Percentiles rank a stretch among this genome's conserved stretches.
These are phyloP conservation scores for Annulohypoxylon stygium DNA, from an alignment of 495 filamentous ascomycete genomes.

Conservation along the genomic window DNA sequence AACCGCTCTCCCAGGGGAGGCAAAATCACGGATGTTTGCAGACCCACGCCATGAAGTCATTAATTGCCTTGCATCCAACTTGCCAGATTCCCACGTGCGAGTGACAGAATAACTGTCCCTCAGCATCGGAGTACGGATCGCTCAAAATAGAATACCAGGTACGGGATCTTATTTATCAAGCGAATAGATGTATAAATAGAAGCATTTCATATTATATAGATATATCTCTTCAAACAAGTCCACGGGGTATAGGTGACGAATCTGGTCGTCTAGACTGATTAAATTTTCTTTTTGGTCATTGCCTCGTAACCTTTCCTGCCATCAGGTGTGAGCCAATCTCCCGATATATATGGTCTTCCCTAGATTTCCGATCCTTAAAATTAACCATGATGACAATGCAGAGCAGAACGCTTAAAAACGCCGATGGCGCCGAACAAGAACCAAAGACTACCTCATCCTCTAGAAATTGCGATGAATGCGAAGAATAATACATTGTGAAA, in stretches of 20 bases:
- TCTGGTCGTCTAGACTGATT: slow-evolving; percentile 34
- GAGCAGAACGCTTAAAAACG: slow-evolving; percentile 40
- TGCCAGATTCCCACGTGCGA: slow-evolving; percentile 36
- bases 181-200: slow-evolving; percentile 44
- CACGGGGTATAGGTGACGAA: slow-evolving; percentile 38
- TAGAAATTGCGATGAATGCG: slow-evolving; percentile 15
- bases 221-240: slow-evolving; percentile 32
- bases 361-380: slow-evolving; percentile 21
- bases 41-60: slow-evolving; percentile 33
- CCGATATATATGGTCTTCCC: slow-evolving; percentile 35
- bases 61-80: slow-evolving; percentile 36
- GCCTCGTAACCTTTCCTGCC: slow-evolving; percentile 38
- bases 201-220: slow-evolving; percentile 35
- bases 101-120: slow-evolving; percentile 15
- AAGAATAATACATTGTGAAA: slow-evolving; percentile 37
- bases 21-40: background rate
- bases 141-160: slow-evolving; percentile 39
- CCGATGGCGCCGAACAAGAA: slow-evolving; percentile 43
- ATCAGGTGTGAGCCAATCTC: slow-evolving; percentile 41
- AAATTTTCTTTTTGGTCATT: slow-evolving; percentile 42
- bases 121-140: slow-evolving; percentile 10
- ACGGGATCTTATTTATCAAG: slow-evolving; percentile 10
- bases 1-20: background rate
- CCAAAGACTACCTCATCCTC: slow-evolving; percentile 31
- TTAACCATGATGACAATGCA: slow-evolving; percentile 39